Evolutionary conservation across 2,329 filamentous ascomycete species (phyloP).

Genomic region (Alternaria solani): DNA sequence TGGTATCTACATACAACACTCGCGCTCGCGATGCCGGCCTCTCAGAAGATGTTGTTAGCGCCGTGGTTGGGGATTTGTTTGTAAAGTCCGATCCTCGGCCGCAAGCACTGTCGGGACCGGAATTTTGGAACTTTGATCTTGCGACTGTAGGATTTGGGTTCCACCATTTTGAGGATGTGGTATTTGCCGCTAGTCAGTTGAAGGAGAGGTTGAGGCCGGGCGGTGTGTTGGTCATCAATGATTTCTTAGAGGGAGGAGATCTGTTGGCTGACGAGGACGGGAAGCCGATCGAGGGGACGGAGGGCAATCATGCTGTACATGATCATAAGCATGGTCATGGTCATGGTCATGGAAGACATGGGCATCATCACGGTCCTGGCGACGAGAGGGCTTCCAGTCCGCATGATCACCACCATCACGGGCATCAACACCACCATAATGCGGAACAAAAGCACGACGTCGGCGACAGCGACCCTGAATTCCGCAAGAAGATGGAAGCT

Average conservation of each 20-base stretch:
- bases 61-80: conserved; percentile 49
- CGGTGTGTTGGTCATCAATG: conserved; percentile 72
- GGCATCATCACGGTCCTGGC: conserved; percentile 4
- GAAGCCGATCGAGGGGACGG: conserved; percentile 28
- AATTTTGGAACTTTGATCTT: conserved; percentile 54
- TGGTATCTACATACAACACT: conserved; percentile 73
- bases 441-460: conserved; percentile 12
- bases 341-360: conserved; percentile 30
- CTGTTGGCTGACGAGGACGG: conserved; percentile 39
- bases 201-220: conserved; percentile 69
- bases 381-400: conserved; percentile 8
- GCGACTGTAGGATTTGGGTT: conserved; percentile 55
- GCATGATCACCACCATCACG: conserved; percentile 18
- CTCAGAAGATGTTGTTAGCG: conserved; percentile 27
- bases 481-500: conserved; percentile 49
- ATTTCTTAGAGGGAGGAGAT: conserved; percentile 67
- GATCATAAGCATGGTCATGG: conserved; percentile 32
- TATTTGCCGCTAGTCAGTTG: conserved; percentile 65
- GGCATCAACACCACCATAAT: conserved; percentile 18
- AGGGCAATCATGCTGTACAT: conserved; percentile 37
- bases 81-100: conserved; percentile 35
- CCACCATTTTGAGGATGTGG: conserved; percentile 66
- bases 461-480: conserved; percentile 10
- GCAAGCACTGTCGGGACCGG: conserved; percentile 27
- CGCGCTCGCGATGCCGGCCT: conserved; percentile 53